phyloP scores from a whole-genome alignment of 352 stramenopile species.

The Globisporangium barbulae region DNA sequence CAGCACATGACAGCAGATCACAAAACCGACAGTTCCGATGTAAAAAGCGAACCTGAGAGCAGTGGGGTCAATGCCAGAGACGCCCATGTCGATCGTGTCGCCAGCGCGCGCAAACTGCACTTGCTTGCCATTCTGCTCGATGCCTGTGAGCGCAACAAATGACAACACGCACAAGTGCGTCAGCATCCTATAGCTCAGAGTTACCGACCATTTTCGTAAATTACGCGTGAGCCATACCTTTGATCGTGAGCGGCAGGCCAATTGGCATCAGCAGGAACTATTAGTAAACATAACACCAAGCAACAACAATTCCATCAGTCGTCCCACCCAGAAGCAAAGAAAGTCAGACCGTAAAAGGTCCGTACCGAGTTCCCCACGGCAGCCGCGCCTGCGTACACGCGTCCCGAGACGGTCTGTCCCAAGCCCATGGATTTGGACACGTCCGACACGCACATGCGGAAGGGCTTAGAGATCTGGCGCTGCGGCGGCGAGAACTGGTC shows the following conservation, averaged over 20 bases:
- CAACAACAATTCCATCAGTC: background rate
- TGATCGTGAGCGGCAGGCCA: constrained; percentile 47
- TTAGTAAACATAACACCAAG: background rate
- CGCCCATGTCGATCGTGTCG: constrained; percentile 77
- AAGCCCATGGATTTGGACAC: constrained; percentile 86
- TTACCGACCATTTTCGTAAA: too few species aligned
- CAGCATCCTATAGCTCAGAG: too few species aligned
- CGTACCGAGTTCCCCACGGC: constrained; percentile 65
- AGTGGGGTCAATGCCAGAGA: constrained; percentile 69
- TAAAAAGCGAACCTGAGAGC: constrained; percentile 46
- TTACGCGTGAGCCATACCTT: constrained; percentile 20
- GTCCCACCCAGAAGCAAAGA: background rate
- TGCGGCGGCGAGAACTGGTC: constrained; percentile 73
- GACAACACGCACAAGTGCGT: too few species aligned
- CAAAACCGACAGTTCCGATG: background rate
- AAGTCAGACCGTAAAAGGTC: background rate
- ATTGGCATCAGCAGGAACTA: constrained; percentile 69
- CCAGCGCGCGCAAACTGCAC: constrained; percentile 64
- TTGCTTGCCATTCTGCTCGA: constrained; percentile 70
- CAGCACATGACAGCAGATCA: background rate
- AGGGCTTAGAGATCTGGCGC: constrained; percentile 78
- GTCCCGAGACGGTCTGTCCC: constrained; percentile 75
- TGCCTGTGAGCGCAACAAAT: constrained; percentile 17
- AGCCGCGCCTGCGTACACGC: constrained; percentile 78
- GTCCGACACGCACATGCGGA: constrained; percentile 84